Base-by-base conservation (phyloP, 352 stramenopile species). In the Halophytophthora polymorphica region DNA sequence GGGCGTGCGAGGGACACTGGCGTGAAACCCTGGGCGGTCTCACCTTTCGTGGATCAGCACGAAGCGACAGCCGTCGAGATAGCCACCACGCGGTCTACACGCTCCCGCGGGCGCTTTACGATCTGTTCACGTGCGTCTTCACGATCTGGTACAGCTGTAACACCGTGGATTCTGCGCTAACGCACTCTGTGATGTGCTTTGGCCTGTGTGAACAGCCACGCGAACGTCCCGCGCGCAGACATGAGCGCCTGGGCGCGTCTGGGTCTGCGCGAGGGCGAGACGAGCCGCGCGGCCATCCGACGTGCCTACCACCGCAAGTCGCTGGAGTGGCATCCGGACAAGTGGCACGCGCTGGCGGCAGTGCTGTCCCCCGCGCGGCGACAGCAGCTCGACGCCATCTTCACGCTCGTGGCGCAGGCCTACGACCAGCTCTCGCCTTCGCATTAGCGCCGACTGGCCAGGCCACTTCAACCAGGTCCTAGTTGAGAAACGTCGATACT, bases 251-350 rank as follows among this genome's bases (percentile, higher is more conserved):
- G 65, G 70, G 62, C 60, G 23, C 53, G 73, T 17, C 64, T 88
- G 1, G 71, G 68, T 2, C 47, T 90, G 34, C 46, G 52, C 8
- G 61, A 74, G 37, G 65, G 61, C 35, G 61, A 65, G 35, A 69
- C 67, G 17, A 81, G 66, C 13, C 77, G 64, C 18, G 55, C 59
- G 31, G 60, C 53, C 14, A 81, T 90, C 56, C 72, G 76, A 12
- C 65, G 58, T 7, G 76, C 72, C 31, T 88, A 87, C 45, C 79
- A 88, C 44, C 61, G 54, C n/a, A 66, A 63, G 3, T 80, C 73
- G 25, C 62, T 90, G 43, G 67, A 85, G 53, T 90, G 77, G 74
- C 76, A 90, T 58, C 76, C 79, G 8, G 79, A 90, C 62, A 86
- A 84, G 57, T 86, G 79, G 74, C 48, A 58, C 39, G 19, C 70